Evolutionary conservation across 2,329 filamentous ascomycete species (phyloP).

Genomic region (Myotisia sp.): DNA sequence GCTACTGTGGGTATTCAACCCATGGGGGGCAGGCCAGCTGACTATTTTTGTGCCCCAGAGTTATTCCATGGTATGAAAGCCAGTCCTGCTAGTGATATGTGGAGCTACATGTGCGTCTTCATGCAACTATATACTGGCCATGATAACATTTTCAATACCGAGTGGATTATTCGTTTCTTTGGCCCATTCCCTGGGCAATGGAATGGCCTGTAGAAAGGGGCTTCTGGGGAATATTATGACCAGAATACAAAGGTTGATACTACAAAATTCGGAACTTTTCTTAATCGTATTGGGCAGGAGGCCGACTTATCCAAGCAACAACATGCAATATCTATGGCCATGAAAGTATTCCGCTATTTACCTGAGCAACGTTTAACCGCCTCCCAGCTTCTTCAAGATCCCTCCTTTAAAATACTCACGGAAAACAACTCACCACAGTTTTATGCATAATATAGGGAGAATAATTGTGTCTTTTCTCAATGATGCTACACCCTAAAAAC

Average conservation of each 20-base stretch:
- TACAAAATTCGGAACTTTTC: neutral
- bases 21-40: conserved; percentile 6
- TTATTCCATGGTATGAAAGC: conserved; percentile 7
- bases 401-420: conserved; percentile 19
- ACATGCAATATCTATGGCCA: conserved; percentile 14
- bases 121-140: conserved; percentile 6
- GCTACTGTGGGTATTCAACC: conserved; percentile 4
- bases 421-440: no score
- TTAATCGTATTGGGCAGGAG: neutral
- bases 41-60: conserved; percentile 10
- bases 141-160: conserved; percentile 10
- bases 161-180: conserved; percentile 12
- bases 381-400: conserved; percentile 17
- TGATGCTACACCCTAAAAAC: no score
- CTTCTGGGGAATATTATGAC: conserved; percentile 19
- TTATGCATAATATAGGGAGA: no score
- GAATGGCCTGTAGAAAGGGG: conserved; percentile 12
- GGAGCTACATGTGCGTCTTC: conserved; percentile 12
- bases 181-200: conserved; percentile 17
- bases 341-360: conserved; percentile 15
- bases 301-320: conserved; percentile 4
- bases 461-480: no score
- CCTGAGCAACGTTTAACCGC: conserved; percentile 17
- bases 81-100: conserved; percentile 12
- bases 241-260: conserved; percentile 9